A percentile compares a stretch with the other conserved stretches of the same genome.
phyloP scores from a whole-genome alignment of 257 asterid genomes.

The Datura wrightii region DNA sequence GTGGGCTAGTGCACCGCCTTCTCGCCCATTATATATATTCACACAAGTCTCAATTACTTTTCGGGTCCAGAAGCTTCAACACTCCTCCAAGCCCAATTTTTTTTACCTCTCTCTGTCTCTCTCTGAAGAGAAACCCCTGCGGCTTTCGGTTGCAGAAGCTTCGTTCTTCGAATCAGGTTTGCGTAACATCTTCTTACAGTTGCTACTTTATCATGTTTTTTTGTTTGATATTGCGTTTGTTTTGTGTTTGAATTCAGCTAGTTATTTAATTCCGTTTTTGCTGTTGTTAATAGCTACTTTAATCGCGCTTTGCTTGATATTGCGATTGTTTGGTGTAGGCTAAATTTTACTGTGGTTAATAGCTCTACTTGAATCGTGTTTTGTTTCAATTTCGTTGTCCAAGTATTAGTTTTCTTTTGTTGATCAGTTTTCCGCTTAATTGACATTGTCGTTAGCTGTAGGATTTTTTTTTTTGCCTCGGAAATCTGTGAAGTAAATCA shows the following conservation, averaged over 20 bases:
- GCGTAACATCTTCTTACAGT: background rate
- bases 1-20: background rate
- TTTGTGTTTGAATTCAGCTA: background rate
- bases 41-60: background rate
- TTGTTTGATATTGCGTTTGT: background rate
- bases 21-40: background rate
- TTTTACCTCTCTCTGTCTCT: too few species aligned
- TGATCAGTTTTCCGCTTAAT: too few species aligned
- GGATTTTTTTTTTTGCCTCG: too few species aligned
- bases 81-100: background rate
- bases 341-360: too few species aligned
- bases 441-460: too few species aligned
- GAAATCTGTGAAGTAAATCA: too few species aligned
- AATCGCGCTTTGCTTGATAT: background rate
- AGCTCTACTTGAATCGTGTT: too few species aligned
- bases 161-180: background rate
- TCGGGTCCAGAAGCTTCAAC: background rate
- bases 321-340: background rate
- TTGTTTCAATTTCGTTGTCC: too few species aligned
- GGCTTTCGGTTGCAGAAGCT: slow-evolving; percentile 12
- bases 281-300: background rate
- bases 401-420: too few species aligned
- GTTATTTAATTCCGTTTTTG: background rate
- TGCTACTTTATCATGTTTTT: background rate
- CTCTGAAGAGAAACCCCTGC: background rate